Percentiles rank a stretch among this genome's conserved stretches.
phyloP scores from a whole-genome alignment of 2,329 filamentous ascomycete genomes.

The Sporothrix euskadiensis region DNA sequence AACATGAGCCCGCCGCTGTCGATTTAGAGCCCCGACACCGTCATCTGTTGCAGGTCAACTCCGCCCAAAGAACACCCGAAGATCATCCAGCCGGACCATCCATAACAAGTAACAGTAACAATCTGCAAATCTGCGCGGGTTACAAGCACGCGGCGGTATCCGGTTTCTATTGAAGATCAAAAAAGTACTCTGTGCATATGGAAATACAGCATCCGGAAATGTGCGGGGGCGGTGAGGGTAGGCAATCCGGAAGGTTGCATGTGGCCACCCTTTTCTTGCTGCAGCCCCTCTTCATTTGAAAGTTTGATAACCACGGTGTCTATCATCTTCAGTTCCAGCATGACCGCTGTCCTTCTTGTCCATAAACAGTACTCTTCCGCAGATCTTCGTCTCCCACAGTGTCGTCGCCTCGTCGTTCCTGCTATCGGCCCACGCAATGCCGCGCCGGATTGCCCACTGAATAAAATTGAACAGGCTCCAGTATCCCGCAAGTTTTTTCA shows the following conservation, averaged over 20 bases:
- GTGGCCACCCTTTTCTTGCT: neutral
- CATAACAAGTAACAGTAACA: neutral
- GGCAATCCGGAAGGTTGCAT: neutral
- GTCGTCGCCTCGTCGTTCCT: neutral
- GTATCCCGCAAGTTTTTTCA: neutral
- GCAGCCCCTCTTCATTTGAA: neutral
- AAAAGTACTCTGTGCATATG: neutral
- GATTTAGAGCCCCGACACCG: neutral
- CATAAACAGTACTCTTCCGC: neutral
- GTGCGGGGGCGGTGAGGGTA: slow-evolving; percentile 7
- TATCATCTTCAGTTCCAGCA: neutral
- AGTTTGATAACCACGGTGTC: neutral
- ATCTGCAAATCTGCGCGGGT: neutral
- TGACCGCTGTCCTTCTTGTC: neutral
- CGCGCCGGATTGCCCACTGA: neutral
- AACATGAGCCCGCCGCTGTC: neutral
- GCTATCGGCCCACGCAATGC: slow-evolving; percentile 5
- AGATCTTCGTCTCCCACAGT: neutral
- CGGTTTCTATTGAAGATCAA: neutral
- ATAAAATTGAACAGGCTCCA: slow-evolving; percentile 4
- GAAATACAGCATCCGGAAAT: neutral
- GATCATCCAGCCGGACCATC: slow-evolving; percentile 11
- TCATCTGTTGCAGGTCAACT: neutral
- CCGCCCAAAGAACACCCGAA: slow-evolving; percentile 2
- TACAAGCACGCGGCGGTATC: neutral